Conservation (phyloP, 1,284 basidiomycete species). For the Cutaneotrichosporon cyanovorans region DNA sequence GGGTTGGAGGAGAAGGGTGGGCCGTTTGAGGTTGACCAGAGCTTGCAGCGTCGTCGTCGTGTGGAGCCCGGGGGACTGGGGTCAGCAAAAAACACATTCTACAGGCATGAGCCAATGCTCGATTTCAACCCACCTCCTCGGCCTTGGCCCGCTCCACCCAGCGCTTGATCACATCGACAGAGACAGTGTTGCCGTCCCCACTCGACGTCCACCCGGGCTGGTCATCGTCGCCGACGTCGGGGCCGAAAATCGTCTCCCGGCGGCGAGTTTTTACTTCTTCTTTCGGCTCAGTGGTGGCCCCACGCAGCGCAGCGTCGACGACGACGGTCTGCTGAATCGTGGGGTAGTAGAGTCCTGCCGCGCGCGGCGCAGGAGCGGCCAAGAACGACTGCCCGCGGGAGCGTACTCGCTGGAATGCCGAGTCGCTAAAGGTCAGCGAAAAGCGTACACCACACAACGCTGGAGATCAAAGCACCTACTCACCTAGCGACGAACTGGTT, state of each 20-base stretch:
- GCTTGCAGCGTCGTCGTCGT: slow-evolving; percentile 84
- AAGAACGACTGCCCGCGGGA: slow-evolving; percentile 1
- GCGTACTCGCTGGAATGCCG: neutral
- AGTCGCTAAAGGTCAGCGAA: neutral
- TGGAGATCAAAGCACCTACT: neutral
- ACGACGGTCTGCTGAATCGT: slow-evolving; percentile 39
- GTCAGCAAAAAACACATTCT: too few relatives aligned
- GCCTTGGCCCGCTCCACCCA: slow-evolving; percentile 75
- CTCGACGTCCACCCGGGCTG: slow-evolving; percentile 40
- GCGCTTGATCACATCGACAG: slow-evolving; percentile 63
- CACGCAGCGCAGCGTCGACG: slow-evolving; percentile 30
- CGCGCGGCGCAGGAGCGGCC: neutral
- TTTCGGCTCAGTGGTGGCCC: slow-evolving; percentile 6
- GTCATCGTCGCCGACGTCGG: slow-evolving; percentile 58
- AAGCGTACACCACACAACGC: too few relatives aligned
- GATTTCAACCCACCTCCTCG: slow-evolving; percentile 52
- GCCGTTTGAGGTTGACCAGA: slow-evolving; percentile 81
- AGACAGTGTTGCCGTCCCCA: slow-evolving; percentile 51
- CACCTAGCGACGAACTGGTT: too few relatives aligned
- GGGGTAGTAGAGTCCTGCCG: slow-evolving; percentile 3
- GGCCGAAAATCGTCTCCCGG: slow-evolving; percentile 61
- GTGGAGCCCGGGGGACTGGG: slow-evolving; percentile 54
- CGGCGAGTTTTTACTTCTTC: slow-evolving; percentile 47
- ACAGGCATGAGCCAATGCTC: too few relatives aligned
- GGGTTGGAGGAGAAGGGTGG: slow-evolving; percentile 67